Percentiles rank a stretch among this genome's conserved stretches.
These are phyloP conservation scores for Trichoderma virens DNA, from an alignment of 495 filamentous ascomycete genomes.

Conservation along the genomic window DNA sequence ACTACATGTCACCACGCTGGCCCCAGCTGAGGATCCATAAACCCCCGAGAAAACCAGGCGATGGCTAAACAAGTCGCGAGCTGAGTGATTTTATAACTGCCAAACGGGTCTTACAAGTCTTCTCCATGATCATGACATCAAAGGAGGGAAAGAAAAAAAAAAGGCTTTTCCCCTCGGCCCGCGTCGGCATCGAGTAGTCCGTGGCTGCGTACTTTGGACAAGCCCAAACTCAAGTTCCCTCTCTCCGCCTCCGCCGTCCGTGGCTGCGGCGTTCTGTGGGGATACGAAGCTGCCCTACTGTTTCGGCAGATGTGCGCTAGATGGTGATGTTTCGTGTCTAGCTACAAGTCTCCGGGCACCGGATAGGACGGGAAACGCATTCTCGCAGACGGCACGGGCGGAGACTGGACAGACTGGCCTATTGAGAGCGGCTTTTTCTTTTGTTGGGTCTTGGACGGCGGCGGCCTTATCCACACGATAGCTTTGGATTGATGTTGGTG, in stretches of 20 bases:
- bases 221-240: background rate
- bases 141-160: background rate
- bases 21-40: no score
- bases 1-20: no score
- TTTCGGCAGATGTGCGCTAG: background rate
- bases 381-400: background rate
- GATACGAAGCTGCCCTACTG: background rate
- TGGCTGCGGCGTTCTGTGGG: background rate
- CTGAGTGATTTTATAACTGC: no score
- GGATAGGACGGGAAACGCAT: background rate
- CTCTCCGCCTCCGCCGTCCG: background rate
- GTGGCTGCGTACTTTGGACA: background rate
- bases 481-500: no score
- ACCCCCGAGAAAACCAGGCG: no score
- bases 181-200: background rate
- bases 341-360: background rate
- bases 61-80: no score
- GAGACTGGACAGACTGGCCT: background rate
- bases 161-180: background rate
- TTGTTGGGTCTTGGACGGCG: no score
- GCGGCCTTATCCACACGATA: no score
- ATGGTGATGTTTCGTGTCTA: background rate
- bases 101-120: no score
- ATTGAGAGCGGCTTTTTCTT: no score
- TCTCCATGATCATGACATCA: background rate